phyloP scores from a whole-genome alignment of 2,329 filamentous ascomycete genomes.

The Drechslera avenae region DNA sequence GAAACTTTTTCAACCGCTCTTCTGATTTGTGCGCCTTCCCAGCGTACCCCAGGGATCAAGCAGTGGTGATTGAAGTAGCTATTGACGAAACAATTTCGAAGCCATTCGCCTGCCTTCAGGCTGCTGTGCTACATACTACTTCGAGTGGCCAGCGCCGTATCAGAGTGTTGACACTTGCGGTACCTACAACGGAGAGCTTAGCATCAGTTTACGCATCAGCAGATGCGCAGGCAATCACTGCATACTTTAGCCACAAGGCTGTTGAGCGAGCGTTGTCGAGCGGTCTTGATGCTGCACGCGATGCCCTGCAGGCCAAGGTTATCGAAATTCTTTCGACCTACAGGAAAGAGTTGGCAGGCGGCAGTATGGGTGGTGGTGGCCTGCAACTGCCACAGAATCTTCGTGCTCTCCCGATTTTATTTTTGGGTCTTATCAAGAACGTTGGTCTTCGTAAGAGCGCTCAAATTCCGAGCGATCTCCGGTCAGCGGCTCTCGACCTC shows the following conservation, averaged over 20 bases:
- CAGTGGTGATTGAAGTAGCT: conserved; percentile 96
- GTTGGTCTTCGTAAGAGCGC: conserved; percentile 58
- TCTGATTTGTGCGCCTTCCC: conserved; percentile 98
- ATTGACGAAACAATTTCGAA: conserved; percentile 95
- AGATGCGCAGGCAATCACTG: conserved; percentile 89
- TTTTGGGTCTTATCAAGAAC: conserved; percentile 95
- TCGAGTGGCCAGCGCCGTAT: conserved; percentile 97
- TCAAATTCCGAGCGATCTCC: conserved; percentile 66
- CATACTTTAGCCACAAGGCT: conserved; percentile 96
- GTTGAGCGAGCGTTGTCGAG: conserved; percentile 86
- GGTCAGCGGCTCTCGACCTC: conserved; percentile 88
- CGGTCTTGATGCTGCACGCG: conserved; percentile 86
- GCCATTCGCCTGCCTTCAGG: conserved; percentile 80
- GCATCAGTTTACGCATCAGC: conserved; percentile 93
- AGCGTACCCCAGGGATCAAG: conserved; percentile 95
- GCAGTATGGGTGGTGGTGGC: conserved; percentile 89
- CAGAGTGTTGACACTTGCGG: conserved; percentile 86
- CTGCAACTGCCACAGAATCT: conserved; percentile 94
- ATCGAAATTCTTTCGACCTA: conserved; percentile 93
- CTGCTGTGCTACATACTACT: conserved; percentile 93
- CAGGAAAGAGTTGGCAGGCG: conserved; percentile 93
- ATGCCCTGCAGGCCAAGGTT: conserved; percentile 88
- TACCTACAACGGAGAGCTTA: conserved; percentile 89
- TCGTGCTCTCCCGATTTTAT: conserved; percentile 83
- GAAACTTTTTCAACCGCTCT: conserved; percentile 98